Evolutionary conservation across 495 filamentous ascomycete genomes (phyloP), one percentile per base, ranked within the genome.

Genomic region (Neurospora cerealis): DNA sequence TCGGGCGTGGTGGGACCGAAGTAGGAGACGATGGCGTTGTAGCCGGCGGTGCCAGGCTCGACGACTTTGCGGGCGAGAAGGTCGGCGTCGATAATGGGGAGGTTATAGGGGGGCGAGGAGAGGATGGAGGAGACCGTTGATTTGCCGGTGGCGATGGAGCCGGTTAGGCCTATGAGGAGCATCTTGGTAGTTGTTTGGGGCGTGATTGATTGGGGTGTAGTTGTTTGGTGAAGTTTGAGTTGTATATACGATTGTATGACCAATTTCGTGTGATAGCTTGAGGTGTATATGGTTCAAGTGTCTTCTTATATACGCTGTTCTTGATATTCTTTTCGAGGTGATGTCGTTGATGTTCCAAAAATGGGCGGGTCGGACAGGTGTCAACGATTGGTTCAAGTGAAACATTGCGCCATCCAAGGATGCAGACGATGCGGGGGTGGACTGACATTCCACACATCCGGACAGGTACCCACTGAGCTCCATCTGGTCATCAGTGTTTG

Each of bases 131-230:
- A 97, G 75, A 97, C 95, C 75, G 96, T 99, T 41, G 94, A 96
- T 89, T 99, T 99, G 80, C 96, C 96, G 4, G 96, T 98, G 42
- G 96, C 95, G 81, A 99, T 97, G 74, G 94, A 97, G 83, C 96
- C 96, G 42, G 96, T 99, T 37, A 99, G 91, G 76, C 96, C 96
- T 79, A 99, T 93, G 77, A 99, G 88, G 71, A 99, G 89, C 96
- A 99, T 99, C 70, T 73, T 85, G 77, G 13, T 3, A 46, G 72
- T 46, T 72, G 34, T n/a, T 73, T 44, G 2, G 44, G 44, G 19
- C 3, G 44, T 11, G n/a, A 19, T 40, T 38, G 17, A 60, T 36
- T 38, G 54, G 9, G 36, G 28, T 32, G n/a, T 41, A 21, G 34
- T 19, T 40, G 42, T 8, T 28, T 69, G 41, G 39, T 72, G 32